Evolutionary conservation across 2,329 filamentous ascomycete species (phyloP), one percentile per base, ranked within the genome.

Genomic region (Cladobotryum protrusum): DNA sequence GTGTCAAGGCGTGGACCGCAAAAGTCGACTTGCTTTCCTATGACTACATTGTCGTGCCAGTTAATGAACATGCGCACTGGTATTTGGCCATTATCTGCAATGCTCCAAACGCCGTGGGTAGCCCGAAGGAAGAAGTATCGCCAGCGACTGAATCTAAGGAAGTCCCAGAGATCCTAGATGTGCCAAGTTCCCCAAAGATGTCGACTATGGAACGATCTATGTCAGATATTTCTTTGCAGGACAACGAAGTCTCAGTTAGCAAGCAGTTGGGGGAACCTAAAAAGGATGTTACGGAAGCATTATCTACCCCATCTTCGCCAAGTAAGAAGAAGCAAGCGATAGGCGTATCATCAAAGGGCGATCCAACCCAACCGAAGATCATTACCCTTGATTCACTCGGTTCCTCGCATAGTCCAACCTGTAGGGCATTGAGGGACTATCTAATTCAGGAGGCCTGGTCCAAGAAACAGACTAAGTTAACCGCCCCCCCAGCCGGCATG

Each of bases 71-170:
- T 57, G 71, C 75, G 1, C 93, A 99, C 67, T 99, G 95, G 93
- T 97, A 93, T 67, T 73, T 97, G 56, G 90, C 89, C 13, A 92
- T 99, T 49, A 92, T 99, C 47, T 96, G 89, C 77, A 96, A 99
- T 61, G 77, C 92, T 2, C 79, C 82, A 3, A 83, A 77, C 46
- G 74, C 93, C 18, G 61, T 81, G 7, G 15, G 8, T 7, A 13
- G 18, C 39, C 50, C 18, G n/a, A 29, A 46, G 14, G 51, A 53
- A 6, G 47, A 55, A 19, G 32, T 51, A 20, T 13, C 9, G 8
- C 19, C 18, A 13, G 46, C 32, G 33, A 32, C 48, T 11, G 47
- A 57, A 17, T 41, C 56, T 5, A 49, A 56, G n/a, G 48, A 49
- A n/a, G 49, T 50, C 32, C 45, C 52, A 11, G 49, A 53, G 24